A percentile compares a stretch with the other conserved stretches of the same genome.
phyloP scores from a whole-genome alignment of 306 rosid genomes.

The Fragaria iinumae region DNA sequence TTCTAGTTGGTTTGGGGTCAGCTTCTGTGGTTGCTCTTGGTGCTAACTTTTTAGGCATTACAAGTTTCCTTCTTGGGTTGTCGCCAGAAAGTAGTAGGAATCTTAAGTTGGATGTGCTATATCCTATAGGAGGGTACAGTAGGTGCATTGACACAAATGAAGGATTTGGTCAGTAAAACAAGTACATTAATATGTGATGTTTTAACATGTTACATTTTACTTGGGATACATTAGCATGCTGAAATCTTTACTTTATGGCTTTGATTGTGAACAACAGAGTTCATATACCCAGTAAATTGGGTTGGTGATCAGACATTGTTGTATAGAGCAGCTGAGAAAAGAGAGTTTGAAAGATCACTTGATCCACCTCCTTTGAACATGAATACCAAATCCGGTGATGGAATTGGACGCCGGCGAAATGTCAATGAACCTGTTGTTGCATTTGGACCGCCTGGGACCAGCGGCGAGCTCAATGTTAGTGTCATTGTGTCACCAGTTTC shows the following conservation, averaged over 20 bases:
- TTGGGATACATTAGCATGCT: neutral
- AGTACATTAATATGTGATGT: neutral
- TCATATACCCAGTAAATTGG: slow-evolving; percentile 87
- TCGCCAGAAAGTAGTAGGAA: slow-evolving; percentile 62
- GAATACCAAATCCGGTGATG: slow-evolving; percentile 20
- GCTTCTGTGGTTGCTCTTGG: slow-evolving; percentile 83
- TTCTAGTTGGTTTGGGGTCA: slow-evolving; percentile 61
- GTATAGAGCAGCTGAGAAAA: slow-evolving; percentile 70
- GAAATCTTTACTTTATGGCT: neutral
- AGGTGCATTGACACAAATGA: slow-evolving; percentile 75
- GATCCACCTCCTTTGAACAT: slow-evolving; percentile 66
- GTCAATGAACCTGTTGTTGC: slow-evolving; percentile 70
- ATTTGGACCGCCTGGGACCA: slow-evolving; percentile 84
- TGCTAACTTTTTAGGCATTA: slow-evolving; percentile 74
- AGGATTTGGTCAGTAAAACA: slow-evolving; percentile 61
- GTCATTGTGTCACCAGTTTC: slow-evolving; percentile 77
- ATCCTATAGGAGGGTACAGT: slow-evolving; percentile 68
- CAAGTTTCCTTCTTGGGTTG: slow-evolving; percentile 69
- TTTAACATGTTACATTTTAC: neutral
- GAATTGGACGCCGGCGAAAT: slow-evolving; percentile 36
- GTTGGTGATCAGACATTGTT: slow-evolving; percentile 86
- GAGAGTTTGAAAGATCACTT: slow-evolving; percentile 64
- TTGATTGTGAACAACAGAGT: slow-evolving; percentile 41
- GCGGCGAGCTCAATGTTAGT: slow-evolving; percentile 89
- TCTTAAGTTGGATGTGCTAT: slow-evolving; percentile 68